Conservation (phyloP, 495 filamentous ascomycete genomes). For the Physcia stellaris region DNA sequence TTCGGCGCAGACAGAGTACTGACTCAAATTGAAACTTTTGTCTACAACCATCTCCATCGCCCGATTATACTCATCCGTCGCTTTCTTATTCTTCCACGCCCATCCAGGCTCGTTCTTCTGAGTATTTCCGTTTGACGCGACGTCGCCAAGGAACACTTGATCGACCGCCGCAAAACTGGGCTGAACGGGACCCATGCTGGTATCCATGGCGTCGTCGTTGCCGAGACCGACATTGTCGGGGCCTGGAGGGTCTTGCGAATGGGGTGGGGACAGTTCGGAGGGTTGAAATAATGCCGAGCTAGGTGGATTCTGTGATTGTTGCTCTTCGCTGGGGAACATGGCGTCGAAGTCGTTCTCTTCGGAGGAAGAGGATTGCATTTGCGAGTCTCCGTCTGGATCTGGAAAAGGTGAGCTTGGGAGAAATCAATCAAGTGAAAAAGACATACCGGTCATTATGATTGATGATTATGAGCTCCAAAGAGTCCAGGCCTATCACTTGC, state of each 20-base stretch:
- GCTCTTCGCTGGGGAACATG: conserved; percentile 19
- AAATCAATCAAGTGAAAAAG: too few relatives aligned
- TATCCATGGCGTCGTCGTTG: conserved; percentile 5
- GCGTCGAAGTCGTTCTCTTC: conserved; percentile 23
- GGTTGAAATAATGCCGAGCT: conserved; percentile 24
- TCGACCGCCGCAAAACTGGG: too few relatives aligned
- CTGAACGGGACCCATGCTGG: too few relatives aligned
- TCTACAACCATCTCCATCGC: conserved; percentile 35
- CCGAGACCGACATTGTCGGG: conserved; percentile 4
- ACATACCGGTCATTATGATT: conserved; percentile 10
- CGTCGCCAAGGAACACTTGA: too few relatives aligned
- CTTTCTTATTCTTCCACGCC: conserved; percentile 45
- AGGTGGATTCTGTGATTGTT: conserved; percentile 21
- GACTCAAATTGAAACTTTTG: conserved; percentile 33
- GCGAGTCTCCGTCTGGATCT: conserved; percentile 43
- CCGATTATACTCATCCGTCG: conserved; percentile 45
- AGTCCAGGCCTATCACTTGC: too few relatives aligned
- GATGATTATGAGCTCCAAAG: too few relatives aligned
- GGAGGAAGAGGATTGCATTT: conserved; percentile 42
- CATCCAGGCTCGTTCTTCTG: conserved; percentile 26
- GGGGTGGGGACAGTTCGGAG: conserved; percentile 31
- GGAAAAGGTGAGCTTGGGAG: too few relatives aligned
- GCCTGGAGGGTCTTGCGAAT: conserved; percentile 28
- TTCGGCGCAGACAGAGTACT: too few relatives aligned
- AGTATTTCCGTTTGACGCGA: too few relatives aligned